A percentile compares a stretch with the other conserved stretches of the same genome.
These are phyloP conservation scores for Lasiosphaeria hispida DNA, from an alignment of 495 filamentous ascomycete genomes.

Conservation along the genomic window DNA sequence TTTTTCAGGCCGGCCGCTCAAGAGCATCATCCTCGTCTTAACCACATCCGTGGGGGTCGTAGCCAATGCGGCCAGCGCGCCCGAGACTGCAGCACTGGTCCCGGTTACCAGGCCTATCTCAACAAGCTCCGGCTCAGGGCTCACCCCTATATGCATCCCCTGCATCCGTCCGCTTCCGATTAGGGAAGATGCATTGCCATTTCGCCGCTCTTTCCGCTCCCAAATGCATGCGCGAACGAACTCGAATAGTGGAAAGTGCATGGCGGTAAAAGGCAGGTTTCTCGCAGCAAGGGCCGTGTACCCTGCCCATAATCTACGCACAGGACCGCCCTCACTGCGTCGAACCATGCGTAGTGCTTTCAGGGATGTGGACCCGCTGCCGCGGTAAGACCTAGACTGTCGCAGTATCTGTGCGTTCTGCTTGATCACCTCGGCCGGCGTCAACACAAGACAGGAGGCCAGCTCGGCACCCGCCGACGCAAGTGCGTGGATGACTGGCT, in stretches of 20 bases:
- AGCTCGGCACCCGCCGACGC: slow-evolving; percentile 75
- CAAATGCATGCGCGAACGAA: slow-evolving; percentile 48
- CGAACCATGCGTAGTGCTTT: slow-evolving; percentile 42
- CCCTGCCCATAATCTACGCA: slow-evolving; percentile 62
- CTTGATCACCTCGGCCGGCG: slow-evolving; percentile 88
- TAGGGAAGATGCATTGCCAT: slow-evolving; percentile 10
- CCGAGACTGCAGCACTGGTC: slow-evolving; percentile 64
- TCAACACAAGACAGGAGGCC: slow-evolving; percentile 80
- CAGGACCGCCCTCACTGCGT: slow-evolving; percentile 25
- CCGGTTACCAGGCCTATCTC: slow-evolving; percentile 70
- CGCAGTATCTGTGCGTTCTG: slow-evolving; percentile 81
- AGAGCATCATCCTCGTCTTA: slow-evolving; percentile 76
- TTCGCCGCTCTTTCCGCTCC: slow-evolving; percentile 25
- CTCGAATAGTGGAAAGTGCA: slow-evolving; percentile 89
- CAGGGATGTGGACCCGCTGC: slow-evolving; percentile 38
- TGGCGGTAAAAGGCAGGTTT: slow-evolving; percentile 81
- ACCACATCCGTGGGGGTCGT: slow-evolving; percentile 84
- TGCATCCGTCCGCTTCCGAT: background rate
- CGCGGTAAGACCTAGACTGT: slow-evolving; percentile 10
- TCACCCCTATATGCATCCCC: too few relatives aligned
- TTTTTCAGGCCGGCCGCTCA: slow-evolving; percentile 37
- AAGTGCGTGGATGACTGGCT: slow-evolving; percentile 62
- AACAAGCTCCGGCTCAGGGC: slow-evolving; percentile 29
- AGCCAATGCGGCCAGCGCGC: slow-evolving; percentile 63
- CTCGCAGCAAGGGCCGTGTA: slow-evolving; percentile 76